Conservation (phyloP, 2,329 filamentous ascomycete species). For the Coniochaeta sp. region DNA sequence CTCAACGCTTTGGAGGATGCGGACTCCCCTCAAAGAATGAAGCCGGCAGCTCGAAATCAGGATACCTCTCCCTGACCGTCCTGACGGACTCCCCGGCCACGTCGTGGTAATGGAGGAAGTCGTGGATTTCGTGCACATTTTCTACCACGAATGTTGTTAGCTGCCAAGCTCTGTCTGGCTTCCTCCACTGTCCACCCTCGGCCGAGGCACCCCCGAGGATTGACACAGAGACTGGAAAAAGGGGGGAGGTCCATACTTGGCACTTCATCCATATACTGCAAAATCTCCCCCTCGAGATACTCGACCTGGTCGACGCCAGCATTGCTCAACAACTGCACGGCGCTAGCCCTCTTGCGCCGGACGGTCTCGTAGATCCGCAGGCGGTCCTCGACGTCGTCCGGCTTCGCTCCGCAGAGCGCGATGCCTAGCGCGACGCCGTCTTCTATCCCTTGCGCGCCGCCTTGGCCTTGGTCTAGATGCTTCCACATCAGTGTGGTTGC, state of each 20-base stretch:
- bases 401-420: constrained; percentile 9
- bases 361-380: constrained; percentile 16
- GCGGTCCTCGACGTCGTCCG: constrained; percentile 7
- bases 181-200: background rate
- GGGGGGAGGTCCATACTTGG: background rate
- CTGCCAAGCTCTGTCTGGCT: too few species aligned
- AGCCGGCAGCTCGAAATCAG: background rate
- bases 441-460: constrained; percentile 19
- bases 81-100: constrained; percentile 1
- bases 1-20: background rate
- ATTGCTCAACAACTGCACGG: constrained; percentile 21
- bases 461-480: constrained; percentile 18
- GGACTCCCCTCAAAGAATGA: background rate
- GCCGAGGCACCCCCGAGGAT: too few species aligned
- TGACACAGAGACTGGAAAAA: background rate
- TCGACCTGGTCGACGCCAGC: constrained; percentile 16
- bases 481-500: too few species aligned
- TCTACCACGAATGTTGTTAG: background rate
- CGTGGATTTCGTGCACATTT: background rate
- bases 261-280: background rate
- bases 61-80: background rate
- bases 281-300: background rate
- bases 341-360: constrained; percentile 14
- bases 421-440: constrained; percentile 17
- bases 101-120: background rate